Conservation (phyloP, 2,329 filamentous ascomycete species). For the Colletotrichum zoysiae region DNA sequence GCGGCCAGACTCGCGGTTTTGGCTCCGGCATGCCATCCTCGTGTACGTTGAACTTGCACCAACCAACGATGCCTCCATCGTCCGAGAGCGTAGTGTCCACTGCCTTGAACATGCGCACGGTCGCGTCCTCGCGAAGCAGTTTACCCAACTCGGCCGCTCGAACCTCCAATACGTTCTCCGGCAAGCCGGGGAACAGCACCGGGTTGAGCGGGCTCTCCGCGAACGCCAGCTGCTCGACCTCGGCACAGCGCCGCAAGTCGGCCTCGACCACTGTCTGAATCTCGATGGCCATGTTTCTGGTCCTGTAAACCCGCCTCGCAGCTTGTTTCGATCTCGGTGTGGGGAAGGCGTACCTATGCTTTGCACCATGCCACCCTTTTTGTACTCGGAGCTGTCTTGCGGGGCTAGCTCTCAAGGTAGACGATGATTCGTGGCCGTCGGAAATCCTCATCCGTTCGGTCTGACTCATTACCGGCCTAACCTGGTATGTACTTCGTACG, state of each 20-base stretch:
- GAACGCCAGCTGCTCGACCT: conserved; percentile 35
- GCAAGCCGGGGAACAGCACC: conserved; percentile 49
- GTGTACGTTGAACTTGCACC: conserved; percentile 53
- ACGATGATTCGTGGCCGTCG: neutral
- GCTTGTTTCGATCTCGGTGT: neutral
- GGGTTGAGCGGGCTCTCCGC: conserved; percentile 20
- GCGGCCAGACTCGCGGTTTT: conserved; percentile 44
- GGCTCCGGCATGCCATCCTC: conserved; percentile 46
- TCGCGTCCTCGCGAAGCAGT: conserved; percentile 36
- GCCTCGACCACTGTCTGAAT: conserved; percentile 27
- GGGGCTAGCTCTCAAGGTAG: neutral
- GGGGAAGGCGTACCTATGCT: neutral
- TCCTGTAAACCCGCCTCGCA: neutral
- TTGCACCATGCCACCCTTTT: neutral
- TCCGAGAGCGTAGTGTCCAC: conserved; percentile 41
- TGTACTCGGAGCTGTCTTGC: neutral
- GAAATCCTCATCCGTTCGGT: neutral
- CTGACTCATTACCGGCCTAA: conserved; percentile 28
- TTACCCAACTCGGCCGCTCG: conserved; percentile 45
- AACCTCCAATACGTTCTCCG: conserved; percentile 43
- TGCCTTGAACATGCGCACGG: conserved; percentile 35
- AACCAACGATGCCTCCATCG: conserved; percentile 50
- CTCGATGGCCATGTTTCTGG: conserved; percentile 36
- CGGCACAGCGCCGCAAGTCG: conserved; percentile 39
- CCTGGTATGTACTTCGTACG: too few relatives aligned